Base-by-base conservation (phyloP, 495 filamentous ascomycete genomes). In the Daldinia childiae region DNA sequence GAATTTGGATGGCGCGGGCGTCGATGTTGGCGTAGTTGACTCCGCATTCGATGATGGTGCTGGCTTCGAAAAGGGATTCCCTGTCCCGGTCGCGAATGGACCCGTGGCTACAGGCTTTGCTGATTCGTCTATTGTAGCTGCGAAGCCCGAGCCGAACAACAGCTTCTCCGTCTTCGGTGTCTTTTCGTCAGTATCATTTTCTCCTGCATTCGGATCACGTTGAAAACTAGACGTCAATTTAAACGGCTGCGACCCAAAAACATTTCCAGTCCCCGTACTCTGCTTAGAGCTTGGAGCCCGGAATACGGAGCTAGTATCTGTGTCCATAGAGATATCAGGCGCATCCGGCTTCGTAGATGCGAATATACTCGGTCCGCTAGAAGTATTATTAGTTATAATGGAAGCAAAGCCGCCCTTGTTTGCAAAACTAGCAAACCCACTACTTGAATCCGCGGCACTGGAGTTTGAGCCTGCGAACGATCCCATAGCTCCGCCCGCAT, bases 171-270 rank as follows among this genome's bases (percentile, higher is more conserved):
- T 69, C 55, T 75, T 64, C 14, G 80, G 81, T 19, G 85, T 79
- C 39, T 69, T 67, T 43, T 45, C 38, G 19, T 60, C 59, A 30
- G 87, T 86, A 9, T 88, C 83, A 19, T 90, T 89, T 67, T 91
- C 88, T 55, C 86, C 87, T 26, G 86, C 86, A 58, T 84, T 81
- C 8, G 85, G 85, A 75, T 97, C 94, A 30, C 84, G 84, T 77
- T 95, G 93, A 80, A 98, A 98, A 14, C 88, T 91, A 48, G 90
- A 92, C 2, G 87, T 90, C 21, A 98, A 84, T 26, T 88, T 88
- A 76, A 98, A 97, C 0, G 86, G 84, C 58, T 82, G 80, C 36
- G 83, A 76, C 15, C 89, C 88, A 76, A 93, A 90, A 12, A 77
- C 57, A 5, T 79, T 76, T 9, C 78, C 79, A 50, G 80, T 56